Percentiles rank a stretch among this genome's conserved stretches.
Conservation (phyloP, 306 rosid genomes). For the Rosa multiflora region DNA sequence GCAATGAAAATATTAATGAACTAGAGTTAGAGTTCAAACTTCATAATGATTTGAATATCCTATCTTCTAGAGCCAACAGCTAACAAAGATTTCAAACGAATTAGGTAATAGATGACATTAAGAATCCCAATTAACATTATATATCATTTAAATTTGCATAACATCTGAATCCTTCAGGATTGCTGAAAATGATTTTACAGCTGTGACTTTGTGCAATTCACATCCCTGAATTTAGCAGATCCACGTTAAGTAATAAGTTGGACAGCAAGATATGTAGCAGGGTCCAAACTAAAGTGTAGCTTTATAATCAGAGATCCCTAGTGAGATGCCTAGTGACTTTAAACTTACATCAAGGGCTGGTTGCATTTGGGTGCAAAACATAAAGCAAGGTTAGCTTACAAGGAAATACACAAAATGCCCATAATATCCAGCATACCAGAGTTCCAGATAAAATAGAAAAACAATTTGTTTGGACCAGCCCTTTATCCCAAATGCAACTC, state of each 20-base stretch:
- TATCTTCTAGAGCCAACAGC: background rate
- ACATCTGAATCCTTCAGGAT: background rate
- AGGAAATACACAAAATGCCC: background rate
- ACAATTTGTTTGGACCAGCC: background rate
- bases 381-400: background rate
- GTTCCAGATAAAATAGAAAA: background rate
- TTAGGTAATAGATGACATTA: background rate
- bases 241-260: background rate
- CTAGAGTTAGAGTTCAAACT: background rate
- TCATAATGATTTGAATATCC: background rate
- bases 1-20: conserved; percentile 13
- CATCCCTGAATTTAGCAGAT: background rate
- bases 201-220: background rate
- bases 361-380: background rate
- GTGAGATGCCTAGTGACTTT: background rate
- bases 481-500: background rate
- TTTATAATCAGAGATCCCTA: background rate
- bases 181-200: background rate
- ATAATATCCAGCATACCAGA: background rate
- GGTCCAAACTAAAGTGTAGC: background rate
- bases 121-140: background rate
- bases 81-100: background rate
- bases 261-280: background rate
- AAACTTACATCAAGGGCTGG: background rate
- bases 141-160: background rate